Percentiles rank a stretch among this genome's conserved stretches.
Conservation (phyloP, 2,329 filamentous ascomycete genomes). For the Xylariaceae sp. region DNA sequence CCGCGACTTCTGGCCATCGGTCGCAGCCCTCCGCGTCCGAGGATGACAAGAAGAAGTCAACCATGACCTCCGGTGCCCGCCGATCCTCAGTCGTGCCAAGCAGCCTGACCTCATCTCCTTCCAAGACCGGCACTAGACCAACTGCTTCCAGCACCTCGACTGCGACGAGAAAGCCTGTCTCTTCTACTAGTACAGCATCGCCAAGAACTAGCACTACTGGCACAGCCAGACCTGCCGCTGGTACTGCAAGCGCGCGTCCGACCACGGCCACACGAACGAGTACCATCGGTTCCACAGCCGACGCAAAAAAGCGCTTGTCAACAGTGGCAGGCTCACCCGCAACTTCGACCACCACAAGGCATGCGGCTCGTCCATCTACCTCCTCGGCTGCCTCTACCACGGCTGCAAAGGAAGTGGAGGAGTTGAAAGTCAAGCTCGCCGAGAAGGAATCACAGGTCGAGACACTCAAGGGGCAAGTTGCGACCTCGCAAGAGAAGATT, state of each 20-base stretch:
- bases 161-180: constrained; percentile 24
- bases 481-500: constrained; percentile 48
- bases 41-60: constrained; percentile 39
- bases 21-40: constrained; percentile 43
- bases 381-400: constrained; percentile 29
- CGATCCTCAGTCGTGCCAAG: constrained; percentile 37
- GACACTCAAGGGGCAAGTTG: constrained; percentile 48
- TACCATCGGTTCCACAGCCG: constrained; percentile 32
- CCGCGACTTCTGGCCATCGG: constrained; percentile 34
- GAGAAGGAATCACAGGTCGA: constrained; percentile 52
- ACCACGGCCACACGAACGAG: constrained; percentile 28
- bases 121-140: constrained; percentile 28
- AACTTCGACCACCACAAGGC: constrained; percentile 30
- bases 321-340: constrained; percentile 33
- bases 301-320: constrained; percentile 52
- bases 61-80: constrained; percentile 31
- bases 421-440: constrained; percentile 51
- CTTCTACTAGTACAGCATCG: constrained; percentile 16
- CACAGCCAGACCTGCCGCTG: constrained; percentile 30
- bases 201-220: constrained; percentile 27
- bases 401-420: constrained; percentile 49
- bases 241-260: constrained; percentile 17
- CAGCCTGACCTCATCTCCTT: constrained; percentile 27
- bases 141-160: constrained; percentile 23
- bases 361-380: constrained; percentile 35